phyloP scores from a whole-genome alignment of 192 early-diverging fungal genomes.

The Coemansia sp. region DNA sequence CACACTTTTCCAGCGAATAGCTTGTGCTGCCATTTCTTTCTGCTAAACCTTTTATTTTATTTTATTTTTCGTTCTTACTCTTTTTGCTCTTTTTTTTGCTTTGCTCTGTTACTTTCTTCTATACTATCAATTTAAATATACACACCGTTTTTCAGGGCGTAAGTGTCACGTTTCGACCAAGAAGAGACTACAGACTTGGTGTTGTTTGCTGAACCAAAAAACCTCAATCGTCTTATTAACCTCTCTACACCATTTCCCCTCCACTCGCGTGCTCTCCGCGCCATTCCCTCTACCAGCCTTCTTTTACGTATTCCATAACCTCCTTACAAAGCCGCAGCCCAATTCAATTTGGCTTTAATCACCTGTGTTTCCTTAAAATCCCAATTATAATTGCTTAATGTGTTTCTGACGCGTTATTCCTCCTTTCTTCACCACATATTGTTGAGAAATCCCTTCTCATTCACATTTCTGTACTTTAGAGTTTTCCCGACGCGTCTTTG shows the following conservation, averaged over 20 bases:
- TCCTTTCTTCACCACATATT: not conserved
- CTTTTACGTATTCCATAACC: not conserved
- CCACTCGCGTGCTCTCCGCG: not conserved
- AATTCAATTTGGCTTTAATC: not conserved
- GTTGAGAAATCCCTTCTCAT: not conserved
- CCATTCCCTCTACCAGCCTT: not conserved
- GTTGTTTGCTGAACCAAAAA: not conserved
- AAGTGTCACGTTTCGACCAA: slow-evolving; percentile 8
- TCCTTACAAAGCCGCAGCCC: not conserved
- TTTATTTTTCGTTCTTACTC: slow-evolving; percentile 16
- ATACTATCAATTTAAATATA: slow-evolving; percentile 5
- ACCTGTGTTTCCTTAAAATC: not conserved
- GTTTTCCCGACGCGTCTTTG: not conserved
- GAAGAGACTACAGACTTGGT: not conserved
- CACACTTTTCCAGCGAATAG: not conserved
- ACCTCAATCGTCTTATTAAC: not conserved
- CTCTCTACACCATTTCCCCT: not conserved
- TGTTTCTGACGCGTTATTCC: not conserved
- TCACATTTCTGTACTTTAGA: not conserved
- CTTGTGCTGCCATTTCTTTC: not conserved
- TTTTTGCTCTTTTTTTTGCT: slow-evolving; percentile 8
- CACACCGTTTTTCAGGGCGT: slow-evolving; percentile 11
- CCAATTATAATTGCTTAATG: not conserved
- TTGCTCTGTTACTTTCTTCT: slow-evolving; percentile 12
- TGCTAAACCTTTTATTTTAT: not conserved